Evolutionary conservation across 192 early-diverging fungal species (phyloP).

Genomic region (Coemansia sp.): DNA sequence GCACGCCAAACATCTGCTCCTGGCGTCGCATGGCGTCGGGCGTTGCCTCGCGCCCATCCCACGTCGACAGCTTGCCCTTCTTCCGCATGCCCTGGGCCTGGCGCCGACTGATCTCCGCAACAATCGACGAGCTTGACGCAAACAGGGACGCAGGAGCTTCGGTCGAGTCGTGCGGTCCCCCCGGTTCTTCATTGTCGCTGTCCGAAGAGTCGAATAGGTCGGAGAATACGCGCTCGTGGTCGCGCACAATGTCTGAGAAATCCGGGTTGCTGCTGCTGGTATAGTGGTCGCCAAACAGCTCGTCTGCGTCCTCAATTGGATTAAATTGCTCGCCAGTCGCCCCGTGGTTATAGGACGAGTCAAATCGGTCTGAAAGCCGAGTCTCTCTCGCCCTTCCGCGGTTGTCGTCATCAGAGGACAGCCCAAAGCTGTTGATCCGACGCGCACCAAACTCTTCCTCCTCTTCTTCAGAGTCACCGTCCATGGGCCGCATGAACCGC

Average conservation of each 20-base stretch:
- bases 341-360: not conserved
- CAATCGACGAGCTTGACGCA: slow-evolving; percentile 50
- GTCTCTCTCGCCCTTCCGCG: not conserved
- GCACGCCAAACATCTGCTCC: slow-evolving; percentile 25
- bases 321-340: slow-evolving; percentile 12
- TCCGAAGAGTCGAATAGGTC: slow-evolving; percentile 30
- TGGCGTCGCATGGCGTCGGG: slow-evolving; percentile 34
- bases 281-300: slow-evolving; percentile 35
- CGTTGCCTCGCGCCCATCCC: slow-evolving; percentile 54
- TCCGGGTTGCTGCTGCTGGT: slow-evolving; percentile 29
- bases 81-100: not conserved
- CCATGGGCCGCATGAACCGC: slow-evolving; percentile 3
- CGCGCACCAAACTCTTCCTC: slow-evolving; percentile 13
- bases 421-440: slow-evolving; percentile 27
- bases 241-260: slow-evolving; percentile 37
- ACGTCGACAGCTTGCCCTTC: slow-evolving; percentile 22
- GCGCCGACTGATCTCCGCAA: slow-evolving; percentile 32
- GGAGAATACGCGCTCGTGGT: slow-evolving; percentile 47
- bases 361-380: slow-evolving; percentile 4
- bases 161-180: slow-evolving; percentile 19
- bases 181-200: slow-evolving; percentile 2
- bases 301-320: slow-evolving; percentile 20
- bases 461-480: not conserved
- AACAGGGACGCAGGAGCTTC: slow-evolving; percentile 48
- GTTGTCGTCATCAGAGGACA: not conserved